Base-by-base conservation (phyloP, 768 basidiomycete genomes). In the Mycena polygramma region DNA sequence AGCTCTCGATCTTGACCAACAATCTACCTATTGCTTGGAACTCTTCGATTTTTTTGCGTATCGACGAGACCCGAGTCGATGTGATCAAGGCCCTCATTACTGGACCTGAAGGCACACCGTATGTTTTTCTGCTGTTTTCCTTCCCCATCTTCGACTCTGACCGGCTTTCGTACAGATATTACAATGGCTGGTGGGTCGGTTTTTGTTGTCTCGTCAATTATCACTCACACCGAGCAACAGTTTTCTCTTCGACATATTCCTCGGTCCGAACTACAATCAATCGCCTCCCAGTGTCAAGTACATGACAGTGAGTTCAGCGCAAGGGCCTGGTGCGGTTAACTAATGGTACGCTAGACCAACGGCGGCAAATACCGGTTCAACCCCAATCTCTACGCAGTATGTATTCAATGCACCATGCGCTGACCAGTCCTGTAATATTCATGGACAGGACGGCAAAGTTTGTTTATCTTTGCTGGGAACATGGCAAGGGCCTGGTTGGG, bases 1-100 rank as follows among this genome's bases (percentile, higher is more conserved):
- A 96, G 95, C 90, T 98, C 69, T 96, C 97, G 2, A 94, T 97
- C 46, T 86, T 98, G 61, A 96, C 96, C 3, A 96, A 95, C 14
- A 97, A 96, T 77, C 84, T 98, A 30, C 97, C 97, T n/a, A 92
- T 95, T 17, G 92, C 94, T 8, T 98, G 95, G 94, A 91, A 95
- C 75, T 97, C 96, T 7, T 97, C 95, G 1, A 92, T 98, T 72
- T 98, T 97, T 82, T 81, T 98, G 67, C 88, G 94, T 60, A 96
- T 97, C 6, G 97, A 98, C 78, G 97, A 98, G 82, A 91, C 89
- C 19, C 90, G 96, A 15, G 94, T 96, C 17, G 96, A 96, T 77
- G 87, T 97, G 55, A 95, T 97, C 80, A 97, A 97, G 77, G 93
- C 93, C n/a, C 80, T 95, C 22, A 94, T 95, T 71, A 94, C 94